Conservation (phyloP, 345 rosid species). For the Acer negundo region DNA sequence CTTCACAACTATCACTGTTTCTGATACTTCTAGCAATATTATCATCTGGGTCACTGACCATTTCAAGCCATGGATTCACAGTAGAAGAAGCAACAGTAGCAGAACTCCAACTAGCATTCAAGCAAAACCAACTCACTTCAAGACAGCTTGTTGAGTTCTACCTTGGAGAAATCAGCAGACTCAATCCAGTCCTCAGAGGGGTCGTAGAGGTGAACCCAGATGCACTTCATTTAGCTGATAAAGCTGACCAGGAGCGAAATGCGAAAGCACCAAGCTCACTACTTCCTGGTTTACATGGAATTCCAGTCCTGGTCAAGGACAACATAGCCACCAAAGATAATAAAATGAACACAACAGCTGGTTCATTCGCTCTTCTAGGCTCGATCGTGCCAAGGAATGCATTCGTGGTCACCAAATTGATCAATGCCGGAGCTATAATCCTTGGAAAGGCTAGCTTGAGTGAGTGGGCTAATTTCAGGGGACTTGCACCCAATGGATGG, state of each 20-base stretch:
- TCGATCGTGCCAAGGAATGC: conserved; percentile 69
- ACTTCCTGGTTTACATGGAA: conserved; percentile 49
- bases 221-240: conserved; percentile 7
- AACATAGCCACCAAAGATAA: conserved; percentile 58
- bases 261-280: conserved; percentile 20
- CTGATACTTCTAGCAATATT: too few species aligned
- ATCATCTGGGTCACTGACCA: too few species aligned
- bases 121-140: conserved; percentile 32
- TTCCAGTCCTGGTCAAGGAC: conserved; percentile 73
- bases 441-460: conserved; percentile 79
- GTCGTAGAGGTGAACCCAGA: conserved; percentile 17
- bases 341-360: conserved; percentile 69
- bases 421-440: conserved; percentile 63
- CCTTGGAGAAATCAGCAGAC: conserved; percentile 4
- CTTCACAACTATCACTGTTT: too few species aligned
- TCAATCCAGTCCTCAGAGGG: conserved; percentile 6
- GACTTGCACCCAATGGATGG: conserved; percentile 42
- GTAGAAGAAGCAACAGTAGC: too few species aligned
- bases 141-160: conserved; percentile 4
- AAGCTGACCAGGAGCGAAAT: conserved; percentile 26
- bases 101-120: too few species aligned
- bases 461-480: conserved; percentile 58
- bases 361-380: conserved; percentile 64
- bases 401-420: conserved; percentile 53
- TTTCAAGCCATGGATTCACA: too few species aligned